Evolutionary conservation across 768 basidiomycete species (phyloP), one percentile per base, ranked within the genome.

Genomic region (Hericium coralloides): DNA sequence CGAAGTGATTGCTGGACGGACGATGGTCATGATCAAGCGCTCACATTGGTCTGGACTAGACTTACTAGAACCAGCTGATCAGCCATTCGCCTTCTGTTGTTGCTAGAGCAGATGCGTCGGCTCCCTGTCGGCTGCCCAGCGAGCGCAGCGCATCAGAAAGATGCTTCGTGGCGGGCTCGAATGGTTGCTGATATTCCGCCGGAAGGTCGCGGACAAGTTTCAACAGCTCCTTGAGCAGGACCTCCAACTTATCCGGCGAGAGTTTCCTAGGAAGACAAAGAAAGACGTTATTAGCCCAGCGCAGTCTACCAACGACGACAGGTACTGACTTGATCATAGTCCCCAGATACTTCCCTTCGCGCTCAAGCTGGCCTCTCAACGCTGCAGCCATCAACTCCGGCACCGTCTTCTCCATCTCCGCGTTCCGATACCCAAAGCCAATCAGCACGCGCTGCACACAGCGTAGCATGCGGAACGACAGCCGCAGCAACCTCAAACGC

Each of bases 391-490:
- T 78, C 37, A 79, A 61, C 22, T 77, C 74, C 51, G 67, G 69
- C 25, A 55, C 39, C 31, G 37, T 51, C 39, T 53, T 57, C 47
- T 57, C 63, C 55, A 55, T n/a, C 59, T 63, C 72, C 70, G 71
- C 60, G 15, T 25, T 23, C 18, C 54, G 52, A 60, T 78, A 73
- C 7, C 78, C 81, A 22, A 75, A 66, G 3, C 66, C 61, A 17
- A 68, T 59, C 65, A 85, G 71, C 39, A 79, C 77, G 4, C 61
- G 58, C 49, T 79, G 77, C 0, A 84, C 65, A 1, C 70, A 61
- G 10, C 70, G 65, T 52, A 84, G 63, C 17, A 85, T 52, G 17
- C 70, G 67, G 59, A 84, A 81, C 7, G 76, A 80, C 1, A 83
- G 61, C 2, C 79, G 76, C 43, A 81, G 58, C 18, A 66, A 57